These are phyloP conservation scores for Pythium phragmitis DNA, from an alignment of 352 stramenopile genomes.

Conservation along the genomic window DNA sequence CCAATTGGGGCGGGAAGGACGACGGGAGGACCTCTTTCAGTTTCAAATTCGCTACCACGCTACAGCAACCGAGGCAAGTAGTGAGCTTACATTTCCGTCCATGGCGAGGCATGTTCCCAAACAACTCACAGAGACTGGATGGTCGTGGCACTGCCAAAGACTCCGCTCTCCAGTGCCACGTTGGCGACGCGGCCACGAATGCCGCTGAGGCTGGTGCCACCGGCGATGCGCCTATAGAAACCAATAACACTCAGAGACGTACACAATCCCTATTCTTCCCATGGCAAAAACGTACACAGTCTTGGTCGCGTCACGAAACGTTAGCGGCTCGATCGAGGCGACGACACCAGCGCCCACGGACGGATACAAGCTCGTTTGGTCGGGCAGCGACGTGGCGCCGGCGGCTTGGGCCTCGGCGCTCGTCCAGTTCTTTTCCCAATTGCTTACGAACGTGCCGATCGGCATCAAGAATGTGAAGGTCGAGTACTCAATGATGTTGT, in stretches of 20 bases:
- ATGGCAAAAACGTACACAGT: conserved; percentile 17
- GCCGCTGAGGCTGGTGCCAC: conserved; percentile 42
- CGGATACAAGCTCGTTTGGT: conserved; percentile 23
- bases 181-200: conserved; percentile 46
- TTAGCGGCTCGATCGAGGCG: conserved; percentile 23
- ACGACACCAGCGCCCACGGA: conserved; percentile 18
- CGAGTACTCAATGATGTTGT: conserved; percentile 46
- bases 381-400: conserved; percentile 1
- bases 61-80: conserved; percentile 8
- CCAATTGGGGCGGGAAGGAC: conserved; percentile 45
- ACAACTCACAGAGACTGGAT: conserved; percentile 44
- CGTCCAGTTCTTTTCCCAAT: conserved; percentile 46
- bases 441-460: conserved; percentile 45
- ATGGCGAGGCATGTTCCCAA: not conserved
- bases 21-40: conserved; percentile 40
- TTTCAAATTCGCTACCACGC: conserved; percentile 53
- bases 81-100: not conserved
- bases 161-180: conserved; percentile 31
- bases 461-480: conserved; percentile 58
- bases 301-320: conserved; percentile 23
- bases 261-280: too few relatives aligned
- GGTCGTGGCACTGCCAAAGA: conserved; percentile 37
- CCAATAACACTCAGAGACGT: not conserved
- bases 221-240: conserved; percentile 41
- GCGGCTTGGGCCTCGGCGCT: conserved; percentile 18